These are phyloP conservation scores for Lasiodiplodia hormozganensis DNA, from an alignment of 2,329 filamentous ascomycete species.

Conservation along the genomic window DNA sequence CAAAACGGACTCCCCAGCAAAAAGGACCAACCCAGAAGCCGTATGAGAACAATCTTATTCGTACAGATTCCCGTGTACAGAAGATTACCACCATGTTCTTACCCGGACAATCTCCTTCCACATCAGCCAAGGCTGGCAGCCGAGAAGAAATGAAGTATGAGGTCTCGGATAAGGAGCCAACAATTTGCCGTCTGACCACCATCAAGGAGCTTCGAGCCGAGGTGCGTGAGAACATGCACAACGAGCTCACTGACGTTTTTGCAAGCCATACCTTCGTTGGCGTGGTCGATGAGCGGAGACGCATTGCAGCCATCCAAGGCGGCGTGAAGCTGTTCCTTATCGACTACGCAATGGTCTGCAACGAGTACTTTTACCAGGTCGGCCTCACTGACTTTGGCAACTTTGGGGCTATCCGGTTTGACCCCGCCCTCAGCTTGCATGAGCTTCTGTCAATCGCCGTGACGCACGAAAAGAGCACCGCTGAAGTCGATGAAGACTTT, in stretches of 20 bases:
- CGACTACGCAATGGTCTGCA: slow-evolving; percentile 85
- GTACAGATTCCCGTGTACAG: slow-evolving; percentile 84
- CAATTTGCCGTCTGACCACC: slow-evolving; percentile 78
- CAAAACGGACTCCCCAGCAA: slow-evolving; percentile 31
- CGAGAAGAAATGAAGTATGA: slow-evolving; percentile 72
- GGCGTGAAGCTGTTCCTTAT: slow-evolving; percentile 91
- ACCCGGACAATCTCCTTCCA: slow-evolving; percentile 51
- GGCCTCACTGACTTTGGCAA: slow-evolving; percentile 96
- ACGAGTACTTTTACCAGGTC: slow-evolving; percentile 94
- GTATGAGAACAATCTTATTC: slow-evolving; percentile 86
- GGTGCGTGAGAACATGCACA: slow-evolving; percentile 83
- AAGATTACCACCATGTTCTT: slow-evolving; percentile 98
- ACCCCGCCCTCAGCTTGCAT: slow-evolving; percentile 73
- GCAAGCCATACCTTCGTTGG: slow-evolving; percentile 91
- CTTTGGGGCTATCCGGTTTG: slow-evolving; percentile 83
- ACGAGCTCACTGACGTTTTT: slow-evolving; percentile 85
- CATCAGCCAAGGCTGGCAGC: slow-evolving; percentile 43
- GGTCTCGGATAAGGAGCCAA: slow-evolving; percentile 70
- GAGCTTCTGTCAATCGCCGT: slow-evolving; percentile 77
- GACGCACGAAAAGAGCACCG: slow-evolving; percentile 65
- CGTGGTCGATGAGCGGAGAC: slow-evolving; percentile 83
- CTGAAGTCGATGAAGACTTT: slow-evolving; percentile 58
- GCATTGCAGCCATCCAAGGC: slow-evolving; percentile 90
- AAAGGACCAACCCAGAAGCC: slow-evolving; percentile 55
- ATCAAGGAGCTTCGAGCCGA: slow-evolving; percentile 82